Base-by-base conservation (phyloP, 495 filamentous ascomycete genomes). In the Aspergillus haitiensis region DNA sequence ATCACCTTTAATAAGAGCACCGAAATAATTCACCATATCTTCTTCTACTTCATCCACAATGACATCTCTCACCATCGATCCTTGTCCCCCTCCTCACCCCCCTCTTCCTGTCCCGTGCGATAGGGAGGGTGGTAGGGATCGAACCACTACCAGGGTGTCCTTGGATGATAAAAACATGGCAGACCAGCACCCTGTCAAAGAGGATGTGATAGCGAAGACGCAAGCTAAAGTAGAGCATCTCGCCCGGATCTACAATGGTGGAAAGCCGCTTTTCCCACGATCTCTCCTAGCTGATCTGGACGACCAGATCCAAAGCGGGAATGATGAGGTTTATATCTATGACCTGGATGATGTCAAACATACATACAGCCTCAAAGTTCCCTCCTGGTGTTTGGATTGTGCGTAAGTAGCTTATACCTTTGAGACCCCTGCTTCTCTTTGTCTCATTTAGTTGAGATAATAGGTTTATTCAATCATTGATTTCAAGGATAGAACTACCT, bases 231-330 rank as follows among this genome's bases (percentile, higher is more conserved):
- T 69, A 1, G 52, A 44, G 7, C 64, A 69, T 36, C 50, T 66
- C 35, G 18, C 13, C 7, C 48, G 45, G 1, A 52, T 66, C 32
- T 69, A 64, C 51, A 45, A 49, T 5, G 37, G 52, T 2, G 67
- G 67, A 4, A 66, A 64, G 13, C 59, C 59, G 35, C 62, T 69
- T 8, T 69, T 69, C 54, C 63, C 67, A 9, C 67, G 67, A n/a
- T 16, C 34, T 7, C 54, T 69, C 8, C 56, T 69, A 31, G 63
- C 59, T 34, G 64, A 63, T 34, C 53, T 71, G 10, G 54, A 63
- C 34, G 47, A 46, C 16, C 61, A 65, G 27, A 65, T 68, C 42
- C 56, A 66, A 58, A 33, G 49, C 13, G 61, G 59, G 1, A 48
- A 53, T 5, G 62, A 67, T 12, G 53, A 67, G 32, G 55, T 64